Conservation (phyloP, 805 yeast species). For the Barnettozyma sp. region DNA sequence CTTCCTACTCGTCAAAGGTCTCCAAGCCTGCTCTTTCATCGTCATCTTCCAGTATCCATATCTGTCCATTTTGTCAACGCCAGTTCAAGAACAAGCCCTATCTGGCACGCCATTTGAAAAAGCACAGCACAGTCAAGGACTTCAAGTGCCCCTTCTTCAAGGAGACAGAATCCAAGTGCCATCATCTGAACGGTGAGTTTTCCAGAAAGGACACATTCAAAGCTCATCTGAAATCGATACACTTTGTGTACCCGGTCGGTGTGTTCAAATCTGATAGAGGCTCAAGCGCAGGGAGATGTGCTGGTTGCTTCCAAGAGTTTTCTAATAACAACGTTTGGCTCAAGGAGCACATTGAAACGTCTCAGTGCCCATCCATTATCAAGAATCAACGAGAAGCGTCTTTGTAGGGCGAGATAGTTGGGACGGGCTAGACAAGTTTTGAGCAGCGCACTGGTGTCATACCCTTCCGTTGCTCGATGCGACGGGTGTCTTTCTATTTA, state of each 20-base stretch:
- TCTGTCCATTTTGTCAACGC: conserved; percentile 64
- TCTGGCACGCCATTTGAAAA: conserved; percentile 74
- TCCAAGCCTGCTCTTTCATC: conserved; percentile 12
- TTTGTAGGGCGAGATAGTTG: background rate
- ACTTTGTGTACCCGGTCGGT: conserved; percentile 68
- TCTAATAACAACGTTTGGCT: conserved; percentile 64
- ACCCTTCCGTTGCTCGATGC: too few species aligned
- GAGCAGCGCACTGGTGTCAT: too few species aligned
- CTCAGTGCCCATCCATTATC: conserved; percentile 36
- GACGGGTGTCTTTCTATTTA: too few species aligned
- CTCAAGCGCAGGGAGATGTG: conserved; percentile 56
- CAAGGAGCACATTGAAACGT: conserved; percentile 52
- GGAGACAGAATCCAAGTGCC: conserved; percentile 32
- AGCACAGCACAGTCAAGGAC: conserved; percentile 71
- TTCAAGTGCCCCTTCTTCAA: conserved; percentile 70
- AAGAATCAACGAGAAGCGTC: conserved; percentile 2
- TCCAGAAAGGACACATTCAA: conserved; percentile 76
- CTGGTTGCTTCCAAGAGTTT: conserved; percentile 56
- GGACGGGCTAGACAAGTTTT: too few species aligned
- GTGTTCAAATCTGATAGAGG: conserved; percentile 58
- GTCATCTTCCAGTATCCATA: conserved; percentile 17
- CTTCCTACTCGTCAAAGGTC: conserved; percentile 3
- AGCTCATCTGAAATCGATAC: conserved; percentile 71
- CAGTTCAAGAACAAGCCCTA: conserved; percentile 73
- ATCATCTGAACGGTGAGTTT: conserved; percentile 68